A percentile compares a stretch with the other conserved stretches of the same genome.
Conservation (phyloP, 306 rosid species). For the Dryas alaskensis region DNA sequence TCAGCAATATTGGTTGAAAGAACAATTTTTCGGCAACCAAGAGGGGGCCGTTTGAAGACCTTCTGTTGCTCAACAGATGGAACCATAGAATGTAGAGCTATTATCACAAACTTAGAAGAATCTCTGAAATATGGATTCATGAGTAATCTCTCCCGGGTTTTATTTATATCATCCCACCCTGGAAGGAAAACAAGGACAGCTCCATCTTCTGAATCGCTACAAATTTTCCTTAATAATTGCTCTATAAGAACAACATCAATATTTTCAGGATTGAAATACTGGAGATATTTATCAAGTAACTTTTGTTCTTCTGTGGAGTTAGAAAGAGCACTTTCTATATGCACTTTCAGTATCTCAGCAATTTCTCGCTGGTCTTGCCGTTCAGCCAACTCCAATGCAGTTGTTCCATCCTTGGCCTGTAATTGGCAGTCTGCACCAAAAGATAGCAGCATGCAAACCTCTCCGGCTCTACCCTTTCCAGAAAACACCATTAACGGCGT, state of each 20-base stretch:
- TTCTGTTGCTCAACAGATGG: conserved; percentile 71
- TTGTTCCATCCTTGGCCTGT: conserved; percentile 63
- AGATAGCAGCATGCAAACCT: conserved; percentile 79
- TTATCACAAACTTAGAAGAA: conserved; percentile 43
- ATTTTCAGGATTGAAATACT: conserved; percentile 53
- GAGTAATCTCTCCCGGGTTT: conserved; percentile 56
- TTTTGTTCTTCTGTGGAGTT: conserved; percentile 42
- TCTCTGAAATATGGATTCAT: conserved; percentile 53
- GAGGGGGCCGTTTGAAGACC: conserved; percentile 62
- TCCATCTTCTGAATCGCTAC: conserved; percentile 73
- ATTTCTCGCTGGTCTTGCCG: conserved; percentile 55
- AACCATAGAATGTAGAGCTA: conserved; percentile 86
- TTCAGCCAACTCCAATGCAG: conserved; percentile 69
- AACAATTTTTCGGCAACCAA: conserved; percentile 84
- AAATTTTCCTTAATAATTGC: conserved; percentile 68
- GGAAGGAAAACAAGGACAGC: conserved; percentile 93
- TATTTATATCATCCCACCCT: conserved; percentile 97
- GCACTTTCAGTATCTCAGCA: conserved; percentile 54
- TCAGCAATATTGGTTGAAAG: conserved; percentile 95
- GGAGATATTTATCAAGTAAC: conserved; percentile 58
- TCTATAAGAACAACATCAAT: conserved; percentile 70
- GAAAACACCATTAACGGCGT: conserved; percentile 88
- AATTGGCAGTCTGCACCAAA: conserved; percentile 70
- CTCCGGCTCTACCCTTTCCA: conserved; percentile 79
- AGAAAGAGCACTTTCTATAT: conserved; percentile 45